Evolutionary conservation across 2,329 filamentous ascomycete species (phyloP).

Genomic region (Xylariaceae sp.): DNA sequence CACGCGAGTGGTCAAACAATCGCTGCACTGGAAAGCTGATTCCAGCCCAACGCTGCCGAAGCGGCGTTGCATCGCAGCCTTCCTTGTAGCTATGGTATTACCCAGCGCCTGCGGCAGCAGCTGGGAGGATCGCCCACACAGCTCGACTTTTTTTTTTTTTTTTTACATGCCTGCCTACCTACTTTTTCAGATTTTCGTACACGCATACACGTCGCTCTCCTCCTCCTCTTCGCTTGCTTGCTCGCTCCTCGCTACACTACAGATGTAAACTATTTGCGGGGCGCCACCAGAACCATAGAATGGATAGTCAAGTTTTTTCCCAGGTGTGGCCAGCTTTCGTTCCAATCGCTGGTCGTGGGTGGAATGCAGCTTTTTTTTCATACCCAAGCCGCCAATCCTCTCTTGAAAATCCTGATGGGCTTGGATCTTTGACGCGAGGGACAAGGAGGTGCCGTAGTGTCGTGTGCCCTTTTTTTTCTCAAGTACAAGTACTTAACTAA

Average conservation of each 20-base stretch:
- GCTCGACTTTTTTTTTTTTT: conserved; percentile 15
- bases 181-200: background rate
- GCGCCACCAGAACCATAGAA: conserved; percentile 13
- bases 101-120: conserved; percentile 24
- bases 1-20: conserved; percentile 18
- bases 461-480: background rate
- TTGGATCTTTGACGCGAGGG: conserved; percentile 8
- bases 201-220: conserved; percentile 5
- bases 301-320: conserved; percentile 8
- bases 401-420: conserved; percentile 7
- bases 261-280: conserved; percentile 15
- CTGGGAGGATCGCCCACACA: conserved; percentile 31
- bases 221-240: background rate
- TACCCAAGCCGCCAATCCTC: conserved; percentile 1
- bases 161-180: background rate
- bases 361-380: conserved; percentile 1
- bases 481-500: background rate
- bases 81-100: conserved; percentile 21
- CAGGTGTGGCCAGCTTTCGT: conserved; percentile 6
- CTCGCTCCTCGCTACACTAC: background rate
- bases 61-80: conserved; percentile 28
- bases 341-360: conserved; percentile 10
- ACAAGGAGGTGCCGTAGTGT: background rate
- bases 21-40: conserved; percentile 19
- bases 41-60: conserved; percentile 29